Conservation (phyloP, 352 stramenopile species). For the Phytophthora foliorum region DNA sequence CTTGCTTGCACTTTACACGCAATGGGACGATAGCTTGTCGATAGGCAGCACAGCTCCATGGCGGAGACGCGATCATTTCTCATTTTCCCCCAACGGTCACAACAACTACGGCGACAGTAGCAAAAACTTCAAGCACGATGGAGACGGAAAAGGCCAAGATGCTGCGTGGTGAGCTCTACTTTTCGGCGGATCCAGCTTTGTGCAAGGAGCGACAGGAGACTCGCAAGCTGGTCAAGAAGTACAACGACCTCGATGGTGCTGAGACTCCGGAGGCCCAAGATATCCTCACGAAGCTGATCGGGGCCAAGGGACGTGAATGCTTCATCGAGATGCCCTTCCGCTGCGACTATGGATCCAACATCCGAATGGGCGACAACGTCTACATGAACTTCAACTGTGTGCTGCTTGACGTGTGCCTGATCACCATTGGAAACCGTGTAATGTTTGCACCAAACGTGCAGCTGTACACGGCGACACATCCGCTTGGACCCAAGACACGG, state of each 20-base stretch:
- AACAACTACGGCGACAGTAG: not conserved
- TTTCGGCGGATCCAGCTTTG: constrained; percentile 47
- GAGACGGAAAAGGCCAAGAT: constrained; percentile 69
- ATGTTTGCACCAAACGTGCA: constrained; percentile 82
- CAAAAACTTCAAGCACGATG: constrained; percentile 1
- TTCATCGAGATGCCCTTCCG: constrained; percentile 88
- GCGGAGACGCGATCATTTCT: constrained; percentile 17
- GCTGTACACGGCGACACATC: constrained; percentile 86
- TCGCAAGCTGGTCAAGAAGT: constrained; percentile 46
- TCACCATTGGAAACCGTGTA: constrained; percentile 81
- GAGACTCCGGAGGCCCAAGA: constrained; percentile 36
- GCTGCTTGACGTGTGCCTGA: constrained; percentile 82
- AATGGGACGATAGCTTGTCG: not conserved
- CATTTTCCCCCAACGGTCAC: constrained; percentile 16
- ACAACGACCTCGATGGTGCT: constrained; percentile 49
- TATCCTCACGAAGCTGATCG: constrained; percentile 53
- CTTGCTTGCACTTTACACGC: not conserved
- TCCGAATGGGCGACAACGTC: constrained; percentile 73
- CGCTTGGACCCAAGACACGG: constrained; percentile 60
- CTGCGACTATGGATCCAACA: constrained; percentile 92
- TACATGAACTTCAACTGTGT: constrained; percentile 93
- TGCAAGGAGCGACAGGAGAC: constrained; percentile 46
- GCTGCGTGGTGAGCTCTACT: constrained; percentile 70
- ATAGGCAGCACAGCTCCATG: not conserved
- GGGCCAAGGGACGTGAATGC: constrained; percentile 48